Percentiles rank a stretch among this genome's conserved stretches.
These are phyloP conservation scores for Cyberlindnera mrakii DNA, from an alignment of 805 yeast species.

Conservation along the genomic window DNA sequence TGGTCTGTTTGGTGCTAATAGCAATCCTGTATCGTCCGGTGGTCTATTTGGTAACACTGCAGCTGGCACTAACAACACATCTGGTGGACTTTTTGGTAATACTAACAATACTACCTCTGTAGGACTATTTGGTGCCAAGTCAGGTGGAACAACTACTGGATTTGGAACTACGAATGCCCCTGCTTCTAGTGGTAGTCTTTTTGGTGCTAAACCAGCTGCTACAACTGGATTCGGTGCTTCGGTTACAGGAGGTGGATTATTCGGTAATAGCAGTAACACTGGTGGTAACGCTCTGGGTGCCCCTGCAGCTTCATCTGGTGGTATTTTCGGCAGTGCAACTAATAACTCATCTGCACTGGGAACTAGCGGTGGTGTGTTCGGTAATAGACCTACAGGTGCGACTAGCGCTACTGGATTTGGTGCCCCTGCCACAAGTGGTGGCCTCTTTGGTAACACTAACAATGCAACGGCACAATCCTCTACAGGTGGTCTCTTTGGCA, in stretches of 20 bases:
- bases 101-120: constrained; percentile 16
- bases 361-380: constrained; percentile 31
- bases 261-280: constrained; percentile 30
- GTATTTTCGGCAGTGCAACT: constrained; percentile 33
- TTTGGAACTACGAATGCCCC: constrained; percentile 29
- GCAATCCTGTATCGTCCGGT: constrained; percentile 16
- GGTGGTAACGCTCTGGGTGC: background rate
- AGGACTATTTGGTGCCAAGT: constrained; percentile 28
- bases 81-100: constrained; percentile 35
- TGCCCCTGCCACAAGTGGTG: constrained; percentile 16
- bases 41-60: constrained; percentile 25
- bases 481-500: constrained; percentile 27
- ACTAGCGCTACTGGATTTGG: constrained; percentile 17
- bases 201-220: constrained; percentile 31
- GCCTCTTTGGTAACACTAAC: constrained; percentile 26
- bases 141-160: constrained; percentile 19
- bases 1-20: constrained; percentile 22
- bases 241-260: constrained; percentile 28
- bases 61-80: constrained; percentile 21
- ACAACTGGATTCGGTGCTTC: constrained; percentile 8
- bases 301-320: constrained; percentile 24
- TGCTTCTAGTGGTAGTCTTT: constrained; percentile 32
- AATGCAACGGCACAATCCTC: constrained; percentile 17
- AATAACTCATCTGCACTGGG: constrained; percentile 22
- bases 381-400: constrained; percentile 29